Evolutionary conservation across 768 basidiomycete genomes (phyloP), one percentile per base, ranked within the genome.

Genomic region (Agrocybe chaxingu): DNA sequence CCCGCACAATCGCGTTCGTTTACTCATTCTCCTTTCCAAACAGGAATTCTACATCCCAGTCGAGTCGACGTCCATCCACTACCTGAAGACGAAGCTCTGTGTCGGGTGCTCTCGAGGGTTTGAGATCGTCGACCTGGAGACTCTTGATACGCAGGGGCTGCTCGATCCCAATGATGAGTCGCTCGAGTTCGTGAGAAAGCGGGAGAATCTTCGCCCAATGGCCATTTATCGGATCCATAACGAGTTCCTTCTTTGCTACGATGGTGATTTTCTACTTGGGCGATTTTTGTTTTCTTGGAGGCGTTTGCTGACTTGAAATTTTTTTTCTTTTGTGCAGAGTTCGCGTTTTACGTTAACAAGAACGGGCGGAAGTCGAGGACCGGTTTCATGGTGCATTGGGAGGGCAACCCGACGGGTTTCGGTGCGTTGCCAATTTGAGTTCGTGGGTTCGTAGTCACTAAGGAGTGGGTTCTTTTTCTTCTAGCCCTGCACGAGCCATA

Each of bases 1-100:
- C 3, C 24, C 24, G 24, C 24, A 0, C 3, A 24, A 24, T 24
- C 24, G 30, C 18, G n/a, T 35, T 41, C 16, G 31, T 8, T 37
- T 7, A 16, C n/a, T 48, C 8, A 37, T 45, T 34, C 42, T 49
- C 31, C 38, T 30, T 24, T 48, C 24, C 29, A 13, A 56, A 3
- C 62, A 97, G 93, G 96, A 98, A 66, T 98, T 99, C 71, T 99
- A 98, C 64, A 98, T 99, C 52, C 96, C 97, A 0, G 92, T 97
- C 9, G 94, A 98, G 66, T 96, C 93, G 45, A 92, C 85, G 50
- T 98, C 95, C 9, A 89, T 98, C 18, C 96, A 97, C 69, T 98
- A 96, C 73, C 77, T 99, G 57, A 97, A 96, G 75, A 97, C 96
- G 42, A 90, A 89, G 71, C 81, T 99, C 57, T 99, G 97, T 66